These are phyloP conservation scores for Combretum micranthum DNA, from an alignment of 345 rosid species.

Conservation along the genomic window DNA sequence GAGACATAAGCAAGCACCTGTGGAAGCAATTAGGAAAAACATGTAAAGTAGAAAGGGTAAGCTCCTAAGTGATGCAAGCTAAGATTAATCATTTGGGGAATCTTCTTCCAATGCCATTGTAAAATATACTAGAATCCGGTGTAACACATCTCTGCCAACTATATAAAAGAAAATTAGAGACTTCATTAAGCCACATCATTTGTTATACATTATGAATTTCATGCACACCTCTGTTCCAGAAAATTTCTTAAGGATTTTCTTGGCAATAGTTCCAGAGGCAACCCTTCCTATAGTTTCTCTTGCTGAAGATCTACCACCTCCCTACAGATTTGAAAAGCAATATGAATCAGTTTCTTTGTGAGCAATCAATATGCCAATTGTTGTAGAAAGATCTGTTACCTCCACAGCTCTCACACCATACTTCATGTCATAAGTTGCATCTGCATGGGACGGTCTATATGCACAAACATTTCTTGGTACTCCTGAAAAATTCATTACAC, in stretches of 20 bases:
- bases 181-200: too few relatives aligned
- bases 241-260: conserved; percentile 73
- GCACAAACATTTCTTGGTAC: conserved; percentile 93
- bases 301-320: conserved; percentile 98
- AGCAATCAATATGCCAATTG: neutral
- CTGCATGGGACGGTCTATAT: conserved; percentile 98
- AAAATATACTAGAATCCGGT: too few relatives aligned
- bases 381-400: conserved; percentile 31
- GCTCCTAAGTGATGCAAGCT: too few relatives aligned
- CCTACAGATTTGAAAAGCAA: conserved; percentile 27
- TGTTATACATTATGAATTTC: neutral
- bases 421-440: conserved; percentile 99
- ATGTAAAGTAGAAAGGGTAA: neutral
- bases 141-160: too few relatives aligned
- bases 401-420: conserved; percentile 94
- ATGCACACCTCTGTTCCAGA: conserved; percentile 78
- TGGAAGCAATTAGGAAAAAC: conserved; percentile 8
- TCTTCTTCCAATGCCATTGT: too few relatives aligned
- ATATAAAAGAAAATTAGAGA: too few relatives aligned
- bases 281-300: conserved; percentile 99
- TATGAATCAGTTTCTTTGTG: neutral
- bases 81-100: too few relatives aligned
- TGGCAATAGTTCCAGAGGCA: conserved; percentile 95
- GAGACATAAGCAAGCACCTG: conserved; percentile 96
- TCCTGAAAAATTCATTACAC: conserved; percentile 43